These are phyloP conservation scores for Hemileccinum impolitum DNA, from an alignment of 768 basidiomycete species.

Conservation along the genomic window DNA sequence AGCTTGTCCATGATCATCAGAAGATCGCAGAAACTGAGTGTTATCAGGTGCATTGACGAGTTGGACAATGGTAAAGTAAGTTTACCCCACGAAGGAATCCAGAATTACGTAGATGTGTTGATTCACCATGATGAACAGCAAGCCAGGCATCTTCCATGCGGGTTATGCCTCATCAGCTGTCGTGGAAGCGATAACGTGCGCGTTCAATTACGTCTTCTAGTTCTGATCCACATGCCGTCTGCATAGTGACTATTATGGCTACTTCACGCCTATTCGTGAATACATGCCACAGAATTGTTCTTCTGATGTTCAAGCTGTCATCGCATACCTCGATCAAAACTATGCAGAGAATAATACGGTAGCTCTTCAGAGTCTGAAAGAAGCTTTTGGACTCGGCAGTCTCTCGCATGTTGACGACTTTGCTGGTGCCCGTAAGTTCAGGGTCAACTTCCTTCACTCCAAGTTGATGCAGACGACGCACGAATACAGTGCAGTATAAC, in stretches of 20 bases:
- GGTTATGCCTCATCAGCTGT: constrained; percentile 47
- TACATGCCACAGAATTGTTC: constrained; percentile 74
- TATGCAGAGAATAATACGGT: constrained; percentile 42
- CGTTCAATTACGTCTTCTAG: neutral
- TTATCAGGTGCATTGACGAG: constrained; percentile 43
- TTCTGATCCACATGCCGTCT: neutral
- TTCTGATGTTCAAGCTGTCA: constrained; percentile 62
- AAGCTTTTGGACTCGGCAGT: constrained; percentile 53
- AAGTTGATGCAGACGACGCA: constrained; percentile 19
- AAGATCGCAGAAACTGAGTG: neutral
- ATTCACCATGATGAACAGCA: constrained; percentile 25
- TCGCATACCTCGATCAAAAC: constrained; percentile 57
- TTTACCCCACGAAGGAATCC: neutral
- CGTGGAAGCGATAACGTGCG: constrained; percentile 45
- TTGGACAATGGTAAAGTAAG: constrained; percentile 68
- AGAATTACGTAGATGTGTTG: neutral
- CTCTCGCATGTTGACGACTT: constrained; percentile 65
- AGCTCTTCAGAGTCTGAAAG: constrained; percentile 54
- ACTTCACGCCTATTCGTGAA: constrained; percentile 68
- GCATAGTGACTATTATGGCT: constrained; percentile 34
- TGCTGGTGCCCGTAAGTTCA: constrained; percentile 49
- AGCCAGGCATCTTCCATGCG: constrained; percentile 39
- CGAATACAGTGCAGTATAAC: constrained; percentile 46
- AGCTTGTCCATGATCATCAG: neutral
- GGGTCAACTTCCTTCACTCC: neutral